Base-by-base conservation (phyloP, 371 early-diverging fungal species). In the Mortierella sp. region DNA sequence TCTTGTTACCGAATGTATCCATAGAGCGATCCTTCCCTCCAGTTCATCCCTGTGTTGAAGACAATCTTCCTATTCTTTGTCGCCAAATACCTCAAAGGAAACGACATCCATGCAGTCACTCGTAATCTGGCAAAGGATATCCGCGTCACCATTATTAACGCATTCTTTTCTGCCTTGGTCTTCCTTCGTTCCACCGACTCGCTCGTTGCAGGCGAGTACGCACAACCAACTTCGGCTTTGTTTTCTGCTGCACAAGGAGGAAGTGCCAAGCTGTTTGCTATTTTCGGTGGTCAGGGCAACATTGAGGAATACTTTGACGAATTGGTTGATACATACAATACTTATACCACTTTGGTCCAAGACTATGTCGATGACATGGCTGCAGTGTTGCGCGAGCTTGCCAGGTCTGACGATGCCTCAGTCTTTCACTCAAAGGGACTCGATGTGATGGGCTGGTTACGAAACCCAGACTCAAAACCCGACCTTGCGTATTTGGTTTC, bases 221-320 rank as follows among this genome's bases (percentile, higher is more conserved):
- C 86, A 32, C 71, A 86, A 9, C 79, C 89, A 19, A 78, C 87
- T 29, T 93, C 93, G 28, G 90, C 92, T 63, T 75, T 91, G 35
- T 88, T 90, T 62, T 83, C 88, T 51, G 93, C 93, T 64, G 92
- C 90, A 58, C 83, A 82, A 34, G 83, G 90, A 43, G 91, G 91
- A 35, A 86, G 88, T 51, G 93, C 93, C 66, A 87, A 86, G 68
- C 75, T 96, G 51, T 91, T 96, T 73, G 96, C 95, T 53, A 89
- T 96, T 76, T 97, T 97, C 90, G 98, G 98, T 82, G 98, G 98
- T 60, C 98, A 98, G 87, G 98, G 98, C 83, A 96, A 95, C 80
- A 93, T 93, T 61, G 95, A 96, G 68, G 96, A 96, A 68, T 97
- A 96, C 89, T 96, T 98, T 87, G 94, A 95, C 82, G 98, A 98